Percentiles rank a stretch among this genome's conserved stretches.
These are phyloP conservation scores for Chrysoporthe austroafricana DNA, from an alignment of 2,329 filamentous ascomycete genomes.

Conservation along the genomic window DNA sequence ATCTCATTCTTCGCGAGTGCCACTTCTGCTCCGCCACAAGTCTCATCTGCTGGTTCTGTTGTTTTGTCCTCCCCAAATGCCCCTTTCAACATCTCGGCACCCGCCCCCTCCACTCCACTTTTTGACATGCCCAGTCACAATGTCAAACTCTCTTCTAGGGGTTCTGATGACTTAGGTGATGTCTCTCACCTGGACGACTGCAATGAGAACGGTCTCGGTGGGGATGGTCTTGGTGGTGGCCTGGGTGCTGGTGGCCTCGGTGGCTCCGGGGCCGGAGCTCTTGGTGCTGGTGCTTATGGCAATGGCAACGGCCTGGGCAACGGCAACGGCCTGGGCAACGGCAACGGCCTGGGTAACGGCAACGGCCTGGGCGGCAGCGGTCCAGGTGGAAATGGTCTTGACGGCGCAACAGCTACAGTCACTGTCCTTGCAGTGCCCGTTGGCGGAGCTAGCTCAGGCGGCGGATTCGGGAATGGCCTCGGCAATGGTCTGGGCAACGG, in stretches of 20 bases:
- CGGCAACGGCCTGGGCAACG: constrained; percentile 7
- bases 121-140: constrained; percentile 9
- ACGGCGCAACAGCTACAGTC: constrained; percentile 19
- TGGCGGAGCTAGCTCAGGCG: not conserved
- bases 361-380: constrained; percentile 22
- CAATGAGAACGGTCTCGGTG: constrained; percentile 18
- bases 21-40: constrained; percentile 1
- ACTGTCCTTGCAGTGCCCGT: constrained; percentile 23
- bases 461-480: not conserved
- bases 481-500: constrained; percentile 2
- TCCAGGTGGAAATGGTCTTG: constrained; percentile 14
- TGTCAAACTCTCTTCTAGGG: constrained; percentile 19
- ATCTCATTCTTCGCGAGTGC: constrained; percentile 14
- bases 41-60: constrained; percentile 18
- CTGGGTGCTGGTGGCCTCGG: constrained; percentile 1
- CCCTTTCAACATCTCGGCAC: constrained; percentile 4
- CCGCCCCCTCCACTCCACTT: not conserved
- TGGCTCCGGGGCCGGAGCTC: not conserved
- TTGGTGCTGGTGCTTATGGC: constrained; percentile 1
- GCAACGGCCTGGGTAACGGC: constrained; percentile 19
- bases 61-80: constrained; percentile 13
- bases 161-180: constrained; percentile 9
- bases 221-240: not conserved
- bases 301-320: not conserved
- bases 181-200: constrained; percentile 19